Evolutionary conservation across 2,329 filamentous ascomycete species (phyloP).

Genomic region (Talaromyces islandicus): DNA sequence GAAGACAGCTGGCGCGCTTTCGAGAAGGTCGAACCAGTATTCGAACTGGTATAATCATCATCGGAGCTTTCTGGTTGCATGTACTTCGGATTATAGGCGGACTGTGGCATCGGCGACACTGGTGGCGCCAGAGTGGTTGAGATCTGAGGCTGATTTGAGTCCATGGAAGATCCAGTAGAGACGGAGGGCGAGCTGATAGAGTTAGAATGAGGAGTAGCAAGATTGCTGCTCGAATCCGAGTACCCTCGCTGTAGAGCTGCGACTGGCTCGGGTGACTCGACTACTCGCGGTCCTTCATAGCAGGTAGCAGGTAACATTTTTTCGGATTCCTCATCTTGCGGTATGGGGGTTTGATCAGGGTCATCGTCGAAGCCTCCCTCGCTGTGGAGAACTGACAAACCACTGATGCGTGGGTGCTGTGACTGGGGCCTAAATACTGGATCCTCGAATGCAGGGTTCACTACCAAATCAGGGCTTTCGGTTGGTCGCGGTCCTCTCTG

Average conservation of each 20-base stretch:
- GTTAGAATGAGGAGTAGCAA: neutral
- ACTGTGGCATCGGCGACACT: constrained; percentile 36
- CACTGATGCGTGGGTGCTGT: constrained; percentile 69
- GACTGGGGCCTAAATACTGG: constrained; percentile 58
- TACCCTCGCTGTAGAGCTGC: constrained; percentile 4
- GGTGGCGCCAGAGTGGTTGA: constrained; percentile 41
- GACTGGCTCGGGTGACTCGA: constrained; percentile 28
- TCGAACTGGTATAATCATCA: constrained; percentile 61
- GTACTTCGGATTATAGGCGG: constrained; percentile 50
- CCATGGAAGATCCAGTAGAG: constrained; percentile 29
- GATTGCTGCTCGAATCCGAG: constrained; percentile 15
- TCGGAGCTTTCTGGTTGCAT: constrained; percentile 59
- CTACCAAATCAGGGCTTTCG: constrained; percentile 34
- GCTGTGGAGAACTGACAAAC: constrained; percentile 36
- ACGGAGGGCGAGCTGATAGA: constrained; percentile 9
- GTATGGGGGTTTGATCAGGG: constrained; percentile 16
- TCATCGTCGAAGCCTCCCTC: constrained; percentile 19
- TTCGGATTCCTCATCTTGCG: constrained; percentile 32
- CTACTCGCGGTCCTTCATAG: constrained; percentile 23
- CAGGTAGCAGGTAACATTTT: constrained; percentile 15
- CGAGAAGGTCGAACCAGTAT: constrained; percentile 57
- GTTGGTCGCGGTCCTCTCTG: constrained; percentile 20
- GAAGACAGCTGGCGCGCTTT: constrained; percentile 71
- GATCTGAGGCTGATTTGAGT: constrained; percentile 33
- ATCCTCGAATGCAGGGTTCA: constrained; percentile 35